Evolutionary conservation across 306 rosid genomes (phyloP), one percentile per base, ranked within the genome.

Genomic region (Senna tora): DNA sequence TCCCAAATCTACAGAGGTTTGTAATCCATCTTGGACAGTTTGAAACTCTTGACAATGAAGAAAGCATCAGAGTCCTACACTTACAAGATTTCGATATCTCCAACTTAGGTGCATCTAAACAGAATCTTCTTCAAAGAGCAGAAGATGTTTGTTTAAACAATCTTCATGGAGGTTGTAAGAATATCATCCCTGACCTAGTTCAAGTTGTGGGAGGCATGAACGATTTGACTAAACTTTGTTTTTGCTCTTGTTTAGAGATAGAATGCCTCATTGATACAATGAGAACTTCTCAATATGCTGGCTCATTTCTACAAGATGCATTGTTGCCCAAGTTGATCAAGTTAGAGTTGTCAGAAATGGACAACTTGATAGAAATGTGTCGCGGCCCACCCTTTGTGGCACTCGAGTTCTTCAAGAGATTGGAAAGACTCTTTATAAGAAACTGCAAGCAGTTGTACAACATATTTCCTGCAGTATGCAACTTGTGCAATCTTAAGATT

Each of bases 231-330:
- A 42, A 20, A 9, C 49, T 73, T 12, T 1, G 39, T 11, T 61
- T 73, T 61, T 28, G 7, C 5, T 50, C 62, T 73, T 73, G 77
- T 36, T 9, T 3, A 3, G 43, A 73, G 53, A 73, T 49, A 20
- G 54, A 73, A 2, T 73, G 54, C 57, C 52, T 73, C 42, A 50
- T 73, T 0, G 71, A 73, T 62, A 62, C 76, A 25, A n/a, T n/a
- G n/a, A n/a, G n/a, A 30, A 45, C 71, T 21, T 14, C 22, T n/a
- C 7, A 20, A 14, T 3, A 33, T 68, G 19, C 15, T 36, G 2
- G 61, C 14, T 49, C 16, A 36, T 14, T 33, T 22, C 54, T 50
- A 20, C 11, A 9, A 38, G 70, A 9, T 14, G 53, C 13, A 2
- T 15, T 36, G n/a, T 9, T 62, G 9, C 52, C 53, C 5, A 19